These are phyloP conservation scores for Salvia miltiorrhiza DNA, from an alignment of 257 asterid species.

Conservation along the genomic window DNA sequence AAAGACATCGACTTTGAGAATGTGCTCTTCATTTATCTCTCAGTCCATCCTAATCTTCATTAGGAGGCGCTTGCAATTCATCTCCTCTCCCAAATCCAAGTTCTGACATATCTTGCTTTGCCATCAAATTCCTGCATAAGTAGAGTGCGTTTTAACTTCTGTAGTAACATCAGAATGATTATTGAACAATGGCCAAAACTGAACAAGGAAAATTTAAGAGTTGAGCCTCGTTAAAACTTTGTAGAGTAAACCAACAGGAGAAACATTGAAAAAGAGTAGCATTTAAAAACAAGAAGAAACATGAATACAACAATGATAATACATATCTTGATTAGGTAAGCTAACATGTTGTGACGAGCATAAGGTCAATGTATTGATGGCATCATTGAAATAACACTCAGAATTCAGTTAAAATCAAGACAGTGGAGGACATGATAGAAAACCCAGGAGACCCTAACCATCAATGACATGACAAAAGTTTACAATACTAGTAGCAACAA, in stretches of 20 bases:
- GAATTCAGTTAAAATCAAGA: neutral
- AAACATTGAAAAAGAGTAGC: no score
- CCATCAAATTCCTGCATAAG: constrained; percentile 90
- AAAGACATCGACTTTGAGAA: neutral
- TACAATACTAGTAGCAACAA: neutral
- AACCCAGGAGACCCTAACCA: constrained; percentile 3
- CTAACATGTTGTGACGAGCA: no score
- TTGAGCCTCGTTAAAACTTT: no score
- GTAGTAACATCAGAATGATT: neutral
- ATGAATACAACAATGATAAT: no score
- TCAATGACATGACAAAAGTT: neutral
- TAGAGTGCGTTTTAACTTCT: neutral
- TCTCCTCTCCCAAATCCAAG: constrained; percentile 63
- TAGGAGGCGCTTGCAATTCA: constrained; percentile 32
- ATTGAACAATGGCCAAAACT: neutral
- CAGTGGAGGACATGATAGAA: neutral
- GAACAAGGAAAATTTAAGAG: neutral
- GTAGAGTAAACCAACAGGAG: no score
- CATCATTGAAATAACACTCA: neutral
- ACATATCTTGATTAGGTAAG: no score
- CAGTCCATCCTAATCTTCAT: constrained; percentile 18
- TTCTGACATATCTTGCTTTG: constrained; percentile 90
- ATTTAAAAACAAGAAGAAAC: no score
- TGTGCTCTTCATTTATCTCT: constrained; percentile 23
- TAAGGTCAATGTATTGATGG: neutral